phyloP scores from a whole-genome alignment of 495 filamentous ascomycete genomes.

The Penicillium flavigenum region DNA sequence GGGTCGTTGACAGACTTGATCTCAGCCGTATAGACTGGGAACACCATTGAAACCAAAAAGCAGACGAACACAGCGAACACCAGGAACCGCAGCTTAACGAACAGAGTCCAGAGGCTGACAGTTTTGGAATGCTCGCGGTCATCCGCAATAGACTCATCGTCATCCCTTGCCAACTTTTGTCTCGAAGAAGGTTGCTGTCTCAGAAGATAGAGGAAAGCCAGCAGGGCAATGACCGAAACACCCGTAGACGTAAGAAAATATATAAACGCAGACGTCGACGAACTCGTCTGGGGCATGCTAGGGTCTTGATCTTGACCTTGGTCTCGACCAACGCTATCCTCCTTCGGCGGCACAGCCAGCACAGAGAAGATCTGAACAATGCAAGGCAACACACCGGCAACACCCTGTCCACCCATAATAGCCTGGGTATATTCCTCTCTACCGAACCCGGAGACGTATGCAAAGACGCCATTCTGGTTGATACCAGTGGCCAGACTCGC shows the following conservation, averaged over 20 bases:
- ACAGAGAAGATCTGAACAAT: slow-evolving; percentile 82
- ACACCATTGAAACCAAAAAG: slow-evolving; percentile 87
- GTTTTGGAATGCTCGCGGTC: slow-evolving; percentile 37
- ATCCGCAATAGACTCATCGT: slow-evolving; percentile 20
- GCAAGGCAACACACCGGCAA: slow-evolving; percentile 88
- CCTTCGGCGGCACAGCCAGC: slow-evolving; percentile 57
- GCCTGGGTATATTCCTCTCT: slow-evolving; percentile 86
- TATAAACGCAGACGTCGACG: slow-evolving; percentile 71
- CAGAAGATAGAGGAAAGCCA: slow-evolving; percentile 62
- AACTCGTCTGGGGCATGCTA: slow-evolving; percentile 34
- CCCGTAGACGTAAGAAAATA: slow-evolving; percentile 89
- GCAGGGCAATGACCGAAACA: slow-evolving; percentile 55
- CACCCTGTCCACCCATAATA: slow-evolving; percentile 92
- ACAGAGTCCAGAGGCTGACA: slow-evolving; percentile 64
- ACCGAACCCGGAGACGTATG: slow-evolving; percentile 83
- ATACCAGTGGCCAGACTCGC: slow-evolving; percentile 78
- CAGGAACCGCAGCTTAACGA: slow-evolving; percentile 71
- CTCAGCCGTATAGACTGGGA: slow-evolving; percentile 84
- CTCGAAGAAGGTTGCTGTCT: slow-evolving; percentile 31
- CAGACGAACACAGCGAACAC: slow-evolving; percentile 69
- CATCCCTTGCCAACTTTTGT: slow-evolving; percentile 14
- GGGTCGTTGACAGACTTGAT: slow-evolving; percentile 66
- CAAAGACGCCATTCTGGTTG: slow-evolving; percentile 92
- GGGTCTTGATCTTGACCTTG: slow-evolving; percentile 17
- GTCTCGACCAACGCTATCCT: slow-evolving; percentile 3